Base-by-base conservation (phyloP, 495 filamentous ascomycete genomes). In the Aspergillus coremiiformis region DNA sequence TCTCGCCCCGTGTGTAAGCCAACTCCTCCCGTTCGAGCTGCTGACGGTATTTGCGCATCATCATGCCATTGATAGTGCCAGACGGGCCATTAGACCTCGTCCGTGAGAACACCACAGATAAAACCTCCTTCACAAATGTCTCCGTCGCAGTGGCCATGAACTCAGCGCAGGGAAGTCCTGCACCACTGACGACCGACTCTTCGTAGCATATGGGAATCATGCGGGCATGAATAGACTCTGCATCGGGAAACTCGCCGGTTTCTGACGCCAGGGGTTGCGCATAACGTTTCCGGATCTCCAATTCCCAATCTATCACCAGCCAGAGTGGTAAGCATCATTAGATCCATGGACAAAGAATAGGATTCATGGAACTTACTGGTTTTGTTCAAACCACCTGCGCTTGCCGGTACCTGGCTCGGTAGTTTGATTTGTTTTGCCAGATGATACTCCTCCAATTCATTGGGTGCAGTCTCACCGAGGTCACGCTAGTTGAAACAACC, bases 161-260 rank as follows among this genome's bases (percentile, higher is more conserved):
- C 46, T 87, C 84, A 5, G 91, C 83, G 29, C 87, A 87, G 23
- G 87, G 81, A 5, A 83, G 63, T 6, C 79, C 72, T 54, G 87
- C 80, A 3, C 90, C 89, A 20, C 78, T 78, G n/a, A 78, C 77
- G 4, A 98, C 80, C 0, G 91, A 93, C 54, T 87, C 79, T 68
- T 96, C 93, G 68, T 95, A 96, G 69, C 89, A 95, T 56, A 96
- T 93, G 8, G 93, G 91, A 15, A 89, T 75, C 86, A 97, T 94
- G 51, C 91, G 87, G 17, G 81, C 77, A 58, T 87, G 79, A 55
- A 98, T 88, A 23, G 83, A 84, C 46, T 82, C 78, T 9, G 79
- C 69, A 57, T 94, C 89, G 12, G 93, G 93, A 61, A 98, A 96
- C 69, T 97, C 93, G 51, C 88, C 86, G 0, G 90, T 91, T 68